A percentile compares a stretch with the other conserved stretches of the same genome.
phyloP scores from a whole-genome alignment of 805 yeast species.

The Ogataea haglerorum region DNA sequence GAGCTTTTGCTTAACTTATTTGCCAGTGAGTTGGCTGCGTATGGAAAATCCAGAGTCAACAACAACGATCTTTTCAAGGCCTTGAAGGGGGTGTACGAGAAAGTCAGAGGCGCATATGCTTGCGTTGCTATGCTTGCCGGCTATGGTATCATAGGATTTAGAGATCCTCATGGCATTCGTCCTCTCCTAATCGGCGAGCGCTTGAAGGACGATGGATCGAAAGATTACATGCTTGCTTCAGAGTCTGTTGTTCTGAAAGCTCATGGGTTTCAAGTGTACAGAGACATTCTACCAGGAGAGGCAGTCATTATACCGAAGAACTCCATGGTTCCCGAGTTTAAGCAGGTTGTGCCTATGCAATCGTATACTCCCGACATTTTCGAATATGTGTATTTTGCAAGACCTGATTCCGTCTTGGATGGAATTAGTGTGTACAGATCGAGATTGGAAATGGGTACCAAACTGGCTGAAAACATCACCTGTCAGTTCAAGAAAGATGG shows the following conservation, averaged over 20 bases:
- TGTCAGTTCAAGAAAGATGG: conserved; percentile 36
- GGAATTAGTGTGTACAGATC: conserved; percentile 96
- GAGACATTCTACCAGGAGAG: conserved; percentile 92
- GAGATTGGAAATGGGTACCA: conserved; percentile 89
- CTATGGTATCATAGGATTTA: conserved; percentile 89
- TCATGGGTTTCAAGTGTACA: conserved; percentile 73
- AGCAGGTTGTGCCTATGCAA: conserved; percentile 76
- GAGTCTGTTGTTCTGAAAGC: conserved; percentile 95
- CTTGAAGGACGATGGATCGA: conserved; percentile 57
- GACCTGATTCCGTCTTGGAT: conserved; percentile 94
- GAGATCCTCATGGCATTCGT: conserved; percentile 96
- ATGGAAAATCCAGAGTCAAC: conserved; percentile 90
- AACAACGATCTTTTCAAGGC: conserved; percentile 87
- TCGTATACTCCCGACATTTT: conserved; percentile 92
- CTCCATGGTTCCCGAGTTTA: conserved; percentile 67
- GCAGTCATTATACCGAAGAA: conserved; percentile 90
- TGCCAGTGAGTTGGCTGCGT: conserved; percentile 87
- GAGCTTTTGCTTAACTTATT: conserved; percentile 86
- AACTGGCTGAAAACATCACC: conserved; percentile 71
- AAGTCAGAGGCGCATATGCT: conserved; percentile 95
- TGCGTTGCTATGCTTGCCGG: conserved; percentile 95
- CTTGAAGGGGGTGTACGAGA: conserved; percentile 71
- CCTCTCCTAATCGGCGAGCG: conserved; percentile 89
- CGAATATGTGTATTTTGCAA: conserved; percentile 96
- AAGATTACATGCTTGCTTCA: conserved; percentile 91